Base-by-base conservation (phyloP, 129 eudicot genomes). In the Tagetes erecta region DNA sequence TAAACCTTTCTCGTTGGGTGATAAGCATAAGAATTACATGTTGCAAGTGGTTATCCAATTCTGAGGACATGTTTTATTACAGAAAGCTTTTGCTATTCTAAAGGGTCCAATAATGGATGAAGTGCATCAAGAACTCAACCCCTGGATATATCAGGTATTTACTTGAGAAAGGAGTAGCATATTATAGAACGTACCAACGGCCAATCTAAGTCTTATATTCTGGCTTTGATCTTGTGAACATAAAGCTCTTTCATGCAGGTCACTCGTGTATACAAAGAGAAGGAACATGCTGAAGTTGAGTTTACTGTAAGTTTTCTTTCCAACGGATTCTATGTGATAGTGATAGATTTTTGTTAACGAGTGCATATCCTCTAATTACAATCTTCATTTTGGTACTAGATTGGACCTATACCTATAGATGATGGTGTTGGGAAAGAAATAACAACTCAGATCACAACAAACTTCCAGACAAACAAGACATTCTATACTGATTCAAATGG, bases 401-500 rank as follows among this genome's bases (percentile, higher is more conserved):
- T 93, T 93, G 98, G 98, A 39, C 97, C 98, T 56, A 93, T 93
- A 83, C 98, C 98, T 35, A 82, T 85, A 69, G 92, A 90, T 64
- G 97, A 93, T 80, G 95, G 91, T 81, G 80, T 78, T 78, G 98
- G 98, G 73, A 93, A 93, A 81, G 98, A 93, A 88, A 71, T 93
- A 78, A 76, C 80, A 34, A 73, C 91, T 73, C 90, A 90, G 81
- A 84, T 93, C 69, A 83, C 85, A 13, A 88, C 97, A 31, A 60
- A 72, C 79, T 75, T 93, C 87, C 86, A 80, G 84, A 84, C 91
- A 44, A 93, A 93, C 59, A 86, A 78, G 82, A 88, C 91, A 37
- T 90, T 90, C 66, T 93, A 84, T 75, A 93, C 96, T 3, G 98
- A 93, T 82, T 93, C 98, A 47, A 90, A 93, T 34, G 98, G 98